A percentile compares a stretch with the other conserved stretches of the same genome.
These are phyloP conservation scores for Oxyria digyna DNA, from an alignment of 148 eudicot species.

Conservation along the genomic window DNA sequence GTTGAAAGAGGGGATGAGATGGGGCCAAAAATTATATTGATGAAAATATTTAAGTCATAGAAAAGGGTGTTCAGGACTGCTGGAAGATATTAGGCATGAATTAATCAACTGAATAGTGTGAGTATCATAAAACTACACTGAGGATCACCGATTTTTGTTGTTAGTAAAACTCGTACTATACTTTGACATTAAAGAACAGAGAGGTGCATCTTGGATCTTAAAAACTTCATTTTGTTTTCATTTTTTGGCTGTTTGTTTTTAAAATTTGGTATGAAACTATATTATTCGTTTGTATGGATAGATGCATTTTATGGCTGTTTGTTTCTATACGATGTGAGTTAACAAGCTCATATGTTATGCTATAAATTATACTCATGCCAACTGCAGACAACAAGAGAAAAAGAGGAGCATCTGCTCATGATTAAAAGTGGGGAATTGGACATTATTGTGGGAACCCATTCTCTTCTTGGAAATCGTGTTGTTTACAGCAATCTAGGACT, in stretches of 20 bases:
- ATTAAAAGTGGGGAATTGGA: constrained; percentile 68
- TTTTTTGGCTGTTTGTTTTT: not conserved
- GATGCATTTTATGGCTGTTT: not conserved
- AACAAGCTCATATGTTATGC: not conserved
- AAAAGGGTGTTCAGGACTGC: not conserved
- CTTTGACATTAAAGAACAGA: not conserved
- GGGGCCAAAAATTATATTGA: not conserved
- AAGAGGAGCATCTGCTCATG: constrained; percentile 61
- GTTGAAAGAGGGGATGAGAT: not conserved
- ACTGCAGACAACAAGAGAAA: constrained; percentile 71
- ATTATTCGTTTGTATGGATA: not conserved
- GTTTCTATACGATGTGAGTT: not conserved
- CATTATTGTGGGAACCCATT: constrained; percentile 89
- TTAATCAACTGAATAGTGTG: not conserved
- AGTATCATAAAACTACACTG: not conserved
- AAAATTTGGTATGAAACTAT: not conserved
- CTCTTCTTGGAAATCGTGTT: constrained; percentile 84
- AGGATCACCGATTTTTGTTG: not conserved
- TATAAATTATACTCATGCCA: not conserved
- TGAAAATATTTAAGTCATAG: not conserved
- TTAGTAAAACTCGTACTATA: not conserved
- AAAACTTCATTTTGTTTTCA: not conserved
- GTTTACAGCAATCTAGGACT: constrained; percentile 82
- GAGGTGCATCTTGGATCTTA: not conserved
- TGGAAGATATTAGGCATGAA: not conserved